Evolutionary conservation across 1,139 yeast species (phyloP).

Genomic region (Debaryomyces udenii): DNA sequence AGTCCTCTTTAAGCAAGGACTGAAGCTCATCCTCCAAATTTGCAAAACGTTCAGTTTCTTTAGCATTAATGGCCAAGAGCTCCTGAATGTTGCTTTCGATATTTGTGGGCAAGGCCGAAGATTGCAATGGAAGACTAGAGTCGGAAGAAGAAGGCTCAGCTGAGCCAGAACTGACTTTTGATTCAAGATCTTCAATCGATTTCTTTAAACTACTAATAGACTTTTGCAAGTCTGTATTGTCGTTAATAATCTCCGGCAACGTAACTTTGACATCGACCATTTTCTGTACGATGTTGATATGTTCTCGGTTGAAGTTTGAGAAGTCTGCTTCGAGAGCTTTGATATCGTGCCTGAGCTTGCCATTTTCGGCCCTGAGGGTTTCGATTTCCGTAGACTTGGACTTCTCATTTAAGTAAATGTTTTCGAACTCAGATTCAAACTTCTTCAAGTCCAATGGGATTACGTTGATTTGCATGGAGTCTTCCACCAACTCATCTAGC

Average conservation of each 20-base stretch:
- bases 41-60: conserved; percentile 60
- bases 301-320: conserved; percentile 75
- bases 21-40: conserved; percentile 52
- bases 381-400: conserved; percentile 74
- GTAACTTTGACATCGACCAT: conserved; percentile 46
- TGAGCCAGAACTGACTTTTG: conserved; percentile 32
- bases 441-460: conserved; percentile 71
- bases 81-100: conserved; percentile 53
- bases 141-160: conserved; percentile 11
- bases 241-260: conserved; percentile 66
- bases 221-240: conserved; percentile 65
- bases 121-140: conserved; percentile 10
- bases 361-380: conserved; percentile 63
- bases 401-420: conserved; percentile 68
- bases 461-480: conserved; percentile 72
- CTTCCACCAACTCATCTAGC: conserved; percentile 74
- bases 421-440: conserved; percentile 74
- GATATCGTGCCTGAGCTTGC: conserved; percentile 72
- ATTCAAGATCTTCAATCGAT: conserved; percentile 56
- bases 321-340: conserved; percentile 73
- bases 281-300: conserved; percentile 48
- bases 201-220: conserved; percentile 60
- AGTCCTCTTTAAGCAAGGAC: conserved; percentile 31
- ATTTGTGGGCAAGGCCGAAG: conserved; percentile 39
- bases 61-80: conserved; percentile 52